A percentile compares a stretch with the other conserved stretches of the same genome.
Conservation (phyloP, 371 early-diverging fungal genomes). For the Coemansia sp. region DNA sequence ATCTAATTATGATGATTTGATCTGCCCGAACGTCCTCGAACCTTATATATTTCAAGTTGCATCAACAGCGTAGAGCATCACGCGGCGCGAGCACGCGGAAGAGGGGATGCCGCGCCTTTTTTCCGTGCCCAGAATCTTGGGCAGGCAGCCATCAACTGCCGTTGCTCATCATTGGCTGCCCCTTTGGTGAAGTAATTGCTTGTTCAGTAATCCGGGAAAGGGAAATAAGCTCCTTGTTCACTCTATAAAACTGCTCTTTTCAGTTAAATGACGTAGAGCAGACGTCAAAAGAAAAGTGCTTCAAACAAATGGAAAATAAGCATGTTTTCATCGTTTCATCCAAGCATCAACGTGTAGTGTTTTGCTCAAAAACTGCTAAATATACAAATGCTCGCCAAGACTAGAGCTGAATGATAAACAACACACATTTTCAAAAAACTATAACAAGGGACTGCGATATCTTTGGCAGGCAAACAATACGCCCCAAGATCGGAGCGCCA, state of each 20-base stretch:
- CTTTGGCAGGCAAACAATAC: neutral
- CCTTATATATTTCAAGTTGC: neutral
- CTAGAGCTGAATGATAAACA: no score
- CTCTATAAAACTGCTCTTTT: no score
- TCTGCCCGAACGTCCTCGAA: neutral
- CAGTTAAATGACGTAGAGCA: no score
- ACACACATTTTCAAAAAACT: neutral
- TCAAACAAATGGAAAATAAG: no score
- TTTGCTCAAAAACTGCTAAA: no score
- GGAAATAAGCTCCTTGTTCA: neutral
- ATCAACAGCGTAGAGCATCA: neutral
- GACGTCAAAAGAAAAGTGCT: no score
- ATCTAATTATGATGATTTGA: neutral
- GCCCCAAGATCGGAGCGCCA: neutral
- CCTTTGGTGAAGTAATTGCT: neutral
- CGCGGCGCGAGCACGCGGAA: neutral
- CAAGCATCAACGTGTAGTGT: no score
- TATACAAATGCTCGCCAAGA: no score
- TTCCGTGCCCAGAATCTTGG: slow-evolving; percentile 1
- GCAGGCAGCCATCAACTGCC: neutral
- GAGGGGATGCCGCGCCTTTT: neutral
- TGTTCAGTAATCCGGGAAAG: neutral
- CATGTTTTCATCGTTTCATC: no score
- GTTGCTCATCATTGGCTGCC: neutral
- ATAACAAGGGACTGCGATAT: neutral